Base-by-base conservation (phyloP, 345 rosid genomes). In the Linum tenue region DNA sequence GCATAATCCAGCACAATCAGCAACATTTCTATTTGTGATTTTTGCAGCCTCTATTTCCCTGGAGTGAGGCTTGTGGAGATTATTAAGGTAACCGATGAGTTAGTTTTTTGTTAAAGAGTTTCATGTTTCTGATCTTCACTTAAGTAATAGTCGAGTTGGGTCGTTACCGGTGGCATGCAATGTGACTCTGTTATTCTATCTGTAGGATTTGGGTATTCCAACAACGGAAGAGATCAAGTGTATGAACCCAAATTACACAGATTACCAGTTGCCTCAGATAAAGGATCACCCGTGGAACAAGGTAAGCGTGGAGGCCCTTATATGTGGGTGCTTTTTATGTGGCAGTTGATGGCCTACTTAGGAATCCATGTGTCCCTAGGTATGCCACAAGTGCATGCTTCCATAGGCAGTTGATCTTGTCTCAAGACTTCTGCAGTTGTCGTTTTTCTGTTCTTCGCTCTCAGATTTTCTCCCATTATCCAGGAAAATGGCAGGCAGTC, bases 211-310 rank as follows among this genome's bases (percentile, higher is more conserved):
- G 79, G 99, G 99, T 62, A 94, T 97, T 63, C 99, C 99, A 37
- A 94, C 99, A 40, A 78, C 97, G 67, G 97, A 94, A 78, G 99
- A 94, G 81, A 90, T 90, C 64, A 94, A 90, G 76, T 94, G 97
- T 82, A 94, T 94, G 99, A 94, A 94, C 64, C 99, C 99, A 5
- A 94, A 94, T 77, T 90, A 94, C 75, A 90, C 92, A 0, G 99
- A 94, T 74, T 94, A 85, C 80, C 90, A 90, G 61, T 94, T 94
- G 72, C 97, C 99, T 60, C 99, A 92, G 81, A 92, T 92, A 62
- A 92, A 92, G 80, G 96, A 97, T 56, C 98, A 92, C 76, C 98
- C 98, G 11, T 90, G 97, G 99, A 97, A 94, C 79, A 94, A 94
- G 96, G 99, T 90, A 76, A 56, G 14, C 1, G 56, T 41, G n/a